A percentile compares a stretch with the other conserved stretches of the same genome.
phyloP scores from a whole-genome alignment of 345 rosid genomes.

The Angophora floribunda region DNA sequence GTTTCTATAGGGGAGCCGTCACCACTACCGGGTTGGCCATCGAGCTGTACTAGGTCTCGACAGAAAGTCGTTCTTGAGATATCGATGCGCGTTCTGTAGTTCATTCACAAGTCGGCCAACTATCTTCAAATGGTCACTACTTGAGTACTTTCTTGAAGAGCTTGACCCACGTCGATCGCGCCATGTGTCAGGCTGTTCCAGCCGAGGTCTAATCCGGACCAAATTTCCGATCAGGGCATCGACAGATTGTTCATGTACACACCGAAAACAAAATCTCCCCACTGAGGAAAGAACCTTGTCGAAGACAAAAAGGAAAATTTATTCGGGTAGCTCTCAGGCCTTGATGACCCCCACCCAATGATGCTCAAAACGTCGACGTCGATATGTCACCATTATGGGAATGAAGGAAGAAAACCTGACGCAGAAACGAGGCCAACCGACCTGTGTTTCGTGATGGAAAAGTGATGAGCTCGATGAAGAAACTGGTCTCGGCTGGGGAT shows the following conservation, averaged over 20 bases:
- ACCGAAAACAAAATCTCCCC: background rate
- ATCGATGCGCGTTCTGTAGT: background rate
- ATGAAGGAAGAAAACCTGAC: background rate
- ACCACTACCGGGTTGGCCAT: background rate
- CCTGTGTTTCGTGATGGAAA: background rate
- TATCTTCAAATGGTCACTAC: background rate
- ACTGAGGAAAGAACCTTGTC: background rate
- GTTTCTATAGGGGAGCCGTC: background rate
- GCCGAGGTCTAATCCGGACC: background rate
- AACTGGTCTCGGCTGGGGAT: background rate
- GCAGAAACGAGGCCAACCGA: background rate
- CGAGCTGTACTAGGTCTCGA: background rate
- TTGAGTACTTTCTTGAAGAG: background rate
- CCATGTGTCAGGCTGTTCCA: background rate
- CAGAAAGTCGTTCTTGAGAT: too few species aligned
- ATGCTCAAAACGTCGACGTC: background rate
- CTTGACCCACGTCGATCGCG: too few species aligned
- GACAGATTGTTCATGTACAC: background rate
- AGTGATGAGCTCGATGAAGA: background rate
- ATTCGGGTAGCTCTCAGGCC: background rate
- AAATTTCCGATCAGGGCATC: background rate
- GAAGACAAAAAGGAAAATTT: background rate
- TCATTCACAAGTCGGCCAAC: background rate
- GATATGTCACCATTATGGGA: background rate
- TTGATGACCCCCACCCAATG: background rate